phyloP scores from a whole-genome alignment of 768 basidiomycete species.

The Leccinum ochraceum region DNA sequence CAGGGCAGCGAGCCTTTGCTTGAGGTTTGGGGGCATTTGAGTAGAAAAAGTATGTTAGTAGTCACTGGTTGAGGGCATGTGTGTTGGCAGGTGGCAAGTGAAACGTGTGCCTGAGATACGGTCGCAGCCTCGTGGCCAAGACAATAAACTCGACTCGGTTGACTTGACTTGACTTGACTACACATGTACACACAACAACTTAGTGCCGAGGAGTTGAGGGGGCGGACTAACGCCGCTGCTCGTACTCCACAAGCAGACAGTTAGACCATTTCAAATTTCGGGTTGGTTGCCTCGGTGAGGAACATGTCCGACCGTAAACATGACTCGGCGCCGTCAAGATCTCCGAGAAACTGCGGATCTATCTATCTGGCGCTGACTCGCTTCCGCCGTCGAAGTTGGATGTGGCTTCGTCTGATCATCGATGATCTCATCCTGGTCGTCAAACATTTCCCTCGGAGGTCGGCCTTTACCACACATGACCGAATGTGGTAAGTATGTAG shows the following conservation, averaged over 20 bases:
- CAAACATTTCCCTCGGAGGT: neutral
- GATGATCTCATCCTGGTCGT: neutral
- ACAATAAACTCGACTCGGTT: neutral
- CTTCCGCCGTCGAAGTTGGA: neutral
- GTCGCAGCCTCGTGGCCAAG: conserved; percentile 1
- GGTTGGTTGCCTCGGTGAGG: neutral
- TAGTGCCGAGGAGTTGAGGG: no score
- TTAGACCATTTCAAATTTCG: neutral
- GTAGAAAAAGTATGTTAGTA: neutral
- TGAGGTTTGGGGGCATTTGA: conserved; percentile 47
- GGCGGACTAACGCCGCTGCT: no score
- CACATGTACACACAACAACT: neutral
- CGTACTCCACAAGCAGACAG: neutral
- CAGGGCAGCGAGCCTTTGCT: conserved; percentile 67
- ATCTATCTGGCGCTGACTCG: neutral
- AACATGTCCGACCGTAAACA: neutral
- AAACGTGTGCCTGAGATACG: neutral
- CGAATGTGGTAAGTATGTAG: no score
- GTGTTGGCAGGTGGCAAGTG: conserved; percentile 2
- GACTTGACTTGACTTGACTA: conserved; percentile 12
- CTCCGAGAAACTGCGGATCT: neutral
- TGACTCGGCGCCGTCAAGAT: no score
- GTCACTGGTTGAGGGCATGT: conserved; percentile 12
- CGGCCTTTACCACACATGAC: neutral
- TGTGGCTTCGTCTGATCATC: neutral